phyloP scores from a whole-genome alignment of 768 basidiomycete genomes.

The Amanita pallidorosea region DNA sequence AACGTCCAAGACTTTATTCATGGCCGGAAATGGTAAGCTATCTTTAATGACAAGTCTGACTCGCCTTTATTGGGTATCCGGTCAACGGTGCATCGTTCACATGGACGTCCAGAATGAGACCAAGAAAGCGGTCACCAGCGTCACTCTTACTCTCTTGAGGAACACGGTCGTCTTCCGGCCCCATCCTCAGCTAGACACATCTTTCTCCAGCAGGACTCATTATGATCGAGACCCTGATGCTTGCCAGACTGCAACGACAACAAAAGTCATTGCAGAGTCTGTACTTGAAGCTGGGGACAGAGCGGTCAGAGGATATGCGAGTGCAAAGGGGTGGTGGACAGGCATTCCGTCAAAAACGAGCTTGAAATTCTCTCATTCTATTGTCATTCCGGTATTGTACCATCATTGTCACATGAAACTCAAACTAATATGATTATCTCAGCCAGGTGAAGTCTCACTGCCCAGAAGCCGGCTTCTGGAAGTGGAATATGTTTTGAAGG shows the following conservation, averaged over 20 bases:
- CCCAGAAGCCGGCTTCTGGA: constrained; percentile 62
- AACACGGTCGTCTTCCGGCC: constrained; percentile 60
- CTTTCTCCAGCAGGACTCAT: background rate
- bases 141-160: constrained; percentile 54
- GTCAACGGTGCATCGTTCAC: constrained; percentile 64
- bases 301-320: constrained; percentile 57
- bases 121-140: constrained; percentile 52
- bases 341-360: constrained; percentile 59
- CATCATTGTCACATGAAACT: background rate
- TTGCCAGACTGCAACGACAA: constrained; percentile 49
- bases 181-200: constrained; percentile 25
- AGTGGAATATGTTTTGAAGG: constrained; percentile 61
- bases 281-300: constrained; percentile 56
- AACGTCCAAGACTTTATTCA: constrained; percentile 42
- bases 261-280: constrained; percentile 56
- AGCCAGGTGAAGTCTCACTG: constrained; percentile 67
- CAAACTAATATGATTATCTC: constrained; percentile 6
- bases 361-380: constrained; percentile 54
- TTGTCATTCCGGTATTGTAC: constrained; percentile 62
- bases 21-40: constrained; percentile 57
- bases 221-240: constrained; percentile 38
- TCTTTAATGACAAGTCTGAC: constrained; percentile 57
- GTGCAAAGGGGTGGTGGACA: constrained; percentile 84
- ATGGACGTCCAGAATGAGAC: constrained; percentile 59
- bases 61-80: constrained; percentile 72